Evolutionary conservation across 2,329 filamentous ascomycete species (phyloP).

Genomic region (Verticillium dahliae): DNA sequence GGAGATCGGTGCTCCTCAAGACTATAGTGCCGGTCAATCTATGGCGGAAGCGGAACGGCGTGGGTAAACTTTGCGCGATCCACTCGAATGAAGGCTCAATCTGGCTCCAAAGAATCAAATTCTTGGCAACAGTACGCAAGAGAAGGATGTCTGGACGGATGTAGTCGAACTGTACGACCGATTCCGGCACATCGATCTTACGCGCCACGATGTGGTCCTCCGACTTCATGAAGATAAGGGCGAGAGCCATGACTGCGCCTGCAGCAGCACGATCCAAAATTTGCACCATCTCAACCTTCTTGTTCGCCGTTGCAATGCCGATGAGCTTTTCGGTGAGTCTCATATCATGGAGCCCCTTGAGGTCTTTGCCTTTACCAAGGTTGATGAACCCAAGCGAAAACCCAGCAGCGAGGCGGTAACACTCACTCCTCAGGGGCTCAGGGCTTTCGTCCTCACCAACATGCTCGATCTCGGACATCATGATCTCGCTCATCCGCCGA

Average conservation of each 20-base stretch:
- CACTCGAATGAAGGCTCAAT: constrained; percentile 70
- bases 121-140: constrained; percentile 79
- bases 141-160: constrained; percentile 89
- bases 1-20: constrained; percentile 75
- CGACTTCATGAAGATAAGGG: constrained; percentile 95
- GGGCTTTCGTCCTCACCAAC: constrained; percentile 75
- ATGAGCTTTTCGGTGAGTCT: constrained; percentile 82
- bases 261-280: constrained; percentile 88
- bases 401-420: constrained; percentile 90
- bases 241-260: constrained; percentile 83
- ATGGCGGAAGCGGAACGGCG: constrained; percentile 56
- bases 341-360: constrained; percentile 91
- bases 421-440: constrained; percentile 82
- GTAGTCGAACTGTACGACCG: constrained; percentile 87
- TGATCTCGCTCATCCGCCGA: constrained; percentile 96
- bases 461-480: constrained; percentile 95
- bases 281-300: constrained; percentile 87
- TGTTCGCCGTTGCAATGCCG: constrained; percentile 76
- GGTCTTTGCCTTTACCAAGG: constrained; percentile 79
- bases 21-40: constrained; percentile 52
- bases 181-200: constrained; percentile 91
- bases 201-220: constrained; percentile 79
- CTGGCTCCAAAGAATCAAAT: constrained; percentile 86
- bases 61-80: constrained; percentile 69
- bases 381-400: constrained; percentile 95